Base-by-base conservation (phyloP, 2,329 filamentous ascomycete genomes). In the Ceratocystis cacaofunesta region DNA sequence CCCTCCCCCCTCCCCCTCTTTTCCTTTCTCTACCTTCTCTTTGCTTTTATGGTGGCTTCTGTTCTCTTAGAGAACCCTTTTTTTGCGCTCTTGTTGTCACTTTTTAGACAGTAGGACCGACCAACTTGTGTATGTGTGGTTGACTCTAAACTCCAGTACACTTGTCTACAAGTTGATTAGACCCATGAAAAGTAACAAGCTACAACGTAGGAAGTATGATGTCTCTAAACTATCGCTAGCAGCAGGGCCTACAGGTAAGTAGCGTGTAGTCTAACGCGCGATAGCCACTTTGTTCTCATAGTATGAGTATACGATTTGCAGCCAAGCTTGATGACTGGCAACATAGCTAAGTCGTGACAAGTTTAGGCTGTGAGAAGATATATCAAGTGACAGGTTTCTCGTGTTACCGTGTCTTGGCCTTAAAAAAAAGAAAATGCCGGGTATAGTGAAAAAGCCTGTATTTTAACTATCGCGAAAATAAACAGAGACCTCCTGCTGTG, bases 81-180 rank as follows among this genome's bases (percentile, higher is more conserved):
- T 50, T 50, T 50, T 50, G 7, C 10, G 3, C 10, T 15, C 10
- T 55, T 30, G 52, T 30, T 28, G 52, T 57, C 52, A 57, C 12
- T 32, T 57, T 57, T 57, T 57, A 57, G 52, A 57, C 17, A 57
- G n/a, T 8, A 19, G 17, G 6, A 17, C n/a, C 28, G 22, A 10
- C 15, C 52, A 12, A 57, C 15, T 12, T 55, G 12, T 30, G 28
- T 57, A 30, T 57, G 28, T 41, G 36, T 41, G 10, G 10, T 25
- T 57, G 52, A 28, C 8, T 30, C 22, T 57, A 41, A 41, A 41
- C 36, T 30, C 25, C 1, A 57, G 52, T 15, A 30, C 22, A 57
- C 52, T 57, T 57, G 52, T 57, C 52, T 57, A 57, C 52, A 30
- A 57, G 52, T 57, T 30, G 52, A 28, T 28, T 57, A 57, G 22